Evolutionary conservation across 2,329 filamentous ascomycete genomes (phyloP).

Genomic region (Fusarium transvaalense): DNA sequence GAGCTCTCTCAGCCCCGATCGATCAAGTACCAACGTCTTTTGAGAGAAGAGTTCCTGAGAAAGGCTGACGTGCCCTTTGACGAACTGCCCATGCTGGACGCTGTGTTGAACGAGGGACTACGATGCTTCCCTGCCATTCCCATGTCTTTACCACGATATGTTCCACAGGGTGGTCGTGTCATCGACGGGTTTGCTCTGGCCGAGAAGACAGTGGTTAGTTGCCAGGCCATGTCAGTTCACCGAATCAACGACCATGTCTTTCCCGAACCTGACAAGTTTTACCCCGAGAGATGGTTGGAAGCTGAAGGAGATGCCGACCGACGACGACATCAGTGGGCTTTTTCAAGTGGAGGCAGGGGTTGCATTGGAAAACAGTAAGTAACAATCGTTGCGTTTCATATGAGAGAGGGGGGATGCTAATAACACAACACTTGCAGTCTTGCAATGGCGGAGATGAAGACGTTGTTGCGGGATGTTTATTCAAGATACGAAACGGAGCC

Average conservation of each 20-base stretch:
- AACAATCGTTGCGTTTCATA: not conserved
- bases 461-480: conserved; percentile 72
- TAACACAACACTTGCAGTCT: conserved; percentile 53
- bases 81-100: conserved; percentile 70
- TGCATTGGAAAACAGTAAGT: conserved; percentile 77
- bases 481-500: conserved; percentile 67
- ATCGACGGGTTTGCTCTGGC: conserved; percentile 69
- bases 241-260: conserved; percentile 75
- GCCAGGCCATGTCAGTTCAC: conserved; percentile 72
- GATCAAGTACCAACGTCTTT: conserved; percentile 61
- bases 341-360: conserved; percentile 73
- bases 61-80: conserved; percentile 59
- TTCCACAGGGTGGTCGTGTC: conserved; percentile 65
- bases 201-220: conserved; percentile 67
- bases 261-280: conserved; percentile 79
- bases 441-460: conserved; percentile 77
- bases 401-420: conserved; percentile 3
- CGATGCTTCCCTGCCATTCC: conserved; percentile 74
- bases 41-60: conserved; percentile 65
- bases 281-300: conserved; percentile 86
- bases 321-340: conserved; percentile 73
- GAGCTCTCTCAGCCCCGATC: conserved; percentile 73
- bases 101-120: conserved; percentile 72
- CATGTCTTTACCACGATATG: conserved; percentile 74
- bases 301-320: conserved; percentile 79